phyloP scores from a whole-genome alignment of 169 alveolate genomes.

The Cryptosporidium bovis region DNA sequence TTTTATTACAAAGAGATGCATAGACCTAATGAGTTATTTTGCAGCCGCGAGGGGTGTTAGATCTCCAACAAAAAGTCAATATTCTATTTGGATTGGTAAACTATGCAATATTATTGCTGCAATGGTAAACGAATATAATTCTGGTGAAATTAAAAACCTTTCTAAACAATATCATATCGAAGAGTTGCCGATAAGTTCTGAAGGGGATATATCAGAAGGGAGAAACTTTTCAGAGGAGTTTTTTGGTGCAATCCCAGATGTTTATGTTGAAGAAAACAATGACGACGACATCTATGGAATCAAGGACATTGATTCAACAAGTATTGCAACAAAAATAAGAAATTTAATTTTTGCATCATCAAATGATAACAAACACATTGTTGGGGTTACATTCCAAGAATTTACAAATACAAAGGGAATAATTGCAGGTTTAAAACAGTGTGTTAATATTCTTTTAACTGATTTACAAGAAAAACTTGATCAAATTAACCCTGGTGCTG shows the following conservation, averaged over 20 bases:
- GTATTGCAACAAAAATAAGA: constrained; percentile 57
- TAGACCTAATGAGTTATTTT: constrained; percentile 67
- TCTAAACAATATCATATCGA: constrained; percentile 34
- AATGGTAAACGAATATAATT: constrained; percentile 46
- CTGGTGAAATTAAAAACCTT: constrained; percentile 41
- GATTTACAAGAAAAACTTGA: constrained; percentile 64
- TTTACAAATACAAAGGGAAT: constrained; percentile 37
- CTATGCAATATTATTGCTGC: constrained; percentile 57
- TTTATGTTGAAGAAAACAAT: background rate
- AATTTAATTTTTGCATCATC: constrained; percentile 42
- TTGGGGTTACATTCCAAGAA: constrained; percentile 36
- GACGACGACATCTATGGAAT: constrained; percentile 21
- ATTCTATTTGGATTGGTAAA: constrained; percentile 41
- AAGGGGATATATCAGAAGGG: constrained; percentile 2
- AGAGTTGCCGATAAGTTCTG: constrained; percentile 21
- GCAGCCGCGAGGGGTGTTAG: constrained; percentile 71
- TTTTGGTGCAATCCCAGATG: background rate
- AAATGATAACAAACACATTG: constrained; percentile 45
- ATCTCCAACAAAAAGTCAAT: constrained; percentile 61
- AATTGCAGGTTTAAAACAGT: constrained; percentile 52
- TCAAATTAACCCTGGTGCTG: constrained; percentile 66
- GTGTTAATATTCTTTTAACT: constrained; percentile 28
- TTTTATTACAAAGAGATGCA: constrained; percentile 62
- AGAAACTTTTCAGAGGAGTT: constrained; percentile 8
- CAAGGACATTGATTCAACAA: constrained; percentile 32